Conservation (phyloP, 2,329 filamentous ascomycete genomes). For the Claviceps arundinis region DNA sequence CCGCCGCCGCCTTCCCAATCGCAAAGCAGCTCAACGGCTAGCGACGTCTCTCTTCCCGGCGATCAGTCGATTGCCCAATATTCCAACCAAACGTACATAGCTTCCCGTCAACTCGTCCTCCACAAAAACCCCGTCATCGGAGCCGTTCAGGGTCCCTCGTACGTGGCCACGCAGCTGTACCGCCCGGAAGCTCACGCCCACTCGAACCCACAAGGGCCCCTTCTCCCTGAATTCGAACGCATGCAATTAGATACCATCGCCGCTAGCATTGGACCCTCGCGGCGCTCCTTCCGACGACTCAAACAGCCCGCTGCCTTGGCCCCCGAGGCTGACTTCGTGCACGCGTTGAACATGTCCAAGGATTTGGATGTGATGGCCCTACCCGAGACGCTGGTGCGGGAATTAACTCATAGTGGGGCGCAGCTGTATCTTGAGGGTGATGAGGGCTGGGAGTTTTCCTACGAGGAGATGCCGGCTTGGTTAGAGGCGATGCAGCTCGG, state of each 20-base stretch:
- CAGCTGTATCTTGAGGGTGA: constrained; percentile 15
- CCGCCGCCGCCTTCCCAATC: constrained; percentile 23
- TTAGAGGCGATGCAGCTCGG: not conserved
- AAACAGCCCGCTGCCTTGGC: constrained; percentile 6
- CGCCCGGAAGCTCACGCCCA: constrained; percentile 34
- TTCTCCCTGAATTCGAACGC: constrained; percentile 30
- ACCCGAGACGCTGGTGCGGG: constrained; percentile 9
- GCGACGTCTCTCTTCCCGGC: constrained; percentile 1
- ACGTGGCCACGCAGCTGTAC: constrained; percentile 32
- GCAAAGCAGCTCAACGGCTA: not conserved
- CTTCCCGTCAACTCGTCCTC: constrained; percentile 25
- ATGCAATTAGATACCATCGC: constrained; percentile 29
- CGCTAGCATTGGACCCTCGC: constrained; percentile 12
- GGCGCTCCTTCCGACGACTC: constrained; percentile 15
- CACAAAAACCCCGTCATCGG: constrained; percentile 36
- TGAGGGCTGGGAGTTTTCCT: constrained; percentile 21
- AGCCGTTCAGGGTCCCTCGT: constrained; percentile 41
- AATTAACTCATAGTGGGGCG: constrained; percentile 14
- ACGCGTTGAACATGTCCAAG: constrained; percentile 14
- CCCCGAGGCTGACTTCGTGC: not conserved
- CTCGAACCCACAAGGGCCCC: constrained; percentile 26
- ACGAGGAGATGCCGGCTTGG: constrained; percentile 15
- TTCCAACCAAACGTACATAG: constrained; percentile 20
- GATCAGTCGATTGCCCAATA: constrained; percentile 11
- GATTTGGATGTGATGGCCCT: constrained; percentile 17